Evolutionary conservation across 495 filamentous ascomycete genomes (phyloP), one percentile per base, ranked within the genome.

Genomic region (Amniculicola lignicola): DNA sequence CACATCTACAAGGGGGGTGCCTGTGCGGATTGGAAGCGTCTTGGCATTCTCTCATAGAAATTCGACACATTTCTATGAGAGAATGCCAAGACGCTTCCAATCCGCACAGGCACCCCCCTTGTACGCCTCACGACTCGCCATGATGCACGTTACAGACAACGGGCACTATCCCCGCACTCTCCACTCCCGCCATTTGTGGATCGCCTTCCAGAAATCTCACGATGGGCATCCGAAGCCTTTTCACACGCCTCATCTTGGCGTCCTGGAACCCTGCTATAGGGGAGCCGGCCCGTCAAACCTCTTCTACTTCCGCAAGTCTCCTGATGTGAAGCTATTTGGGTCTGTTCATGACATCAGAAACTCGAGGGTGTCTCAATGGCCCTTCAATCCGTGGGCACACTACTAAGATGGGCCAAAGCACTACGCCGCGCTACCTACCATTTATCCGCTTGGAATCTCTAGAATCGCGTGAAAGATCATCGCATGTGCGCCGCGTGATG

Each of bases 81-180:
- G n/a, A n/a, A n/a, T n/a, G n/a, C n/a, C n/a, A n/a, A n/a, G n/a
- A n/a, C n/a, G n/a, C n/a, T n/a, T n/a, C n/a, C n/a, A n/a, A n/a
- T n/a, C n/a, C n/a, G n/a, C n/a, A n/a, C n/a, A n/a, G n/a, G n/a
- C n/a, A n/a, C n/a, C n/a, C n/a, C n/a, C n/a, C n/a, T n/a, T n/a
- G n/a, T n/a, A n/a, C n/a, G n/a, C n/a, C n/a, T n/a, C n/a, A n/a
- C n/a, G n/a, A n/a, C n/a, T n/a, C n/a, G n/a, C n/a, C n/a, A n/a
- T n/a, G n/a, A n/a, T n/a, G n/a, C n/a, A n/a, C n/a, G n/a, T n/a
- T n/a, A n/a, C n/a, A n/a, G n/a, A n/a, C 38, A 36, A 40, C 51
- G 51, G 51, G 40, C 51, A 25, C 51, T 45, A 54, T 54, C 51
- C 51, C 51, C 51, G 51, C 51, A 54, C 24, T 23, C 51, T 11